Evolutionary conservation across 2,329 filamentous ascomycete genomes (phyloP).

Genomic region (Fusarium sp.): DNA sequence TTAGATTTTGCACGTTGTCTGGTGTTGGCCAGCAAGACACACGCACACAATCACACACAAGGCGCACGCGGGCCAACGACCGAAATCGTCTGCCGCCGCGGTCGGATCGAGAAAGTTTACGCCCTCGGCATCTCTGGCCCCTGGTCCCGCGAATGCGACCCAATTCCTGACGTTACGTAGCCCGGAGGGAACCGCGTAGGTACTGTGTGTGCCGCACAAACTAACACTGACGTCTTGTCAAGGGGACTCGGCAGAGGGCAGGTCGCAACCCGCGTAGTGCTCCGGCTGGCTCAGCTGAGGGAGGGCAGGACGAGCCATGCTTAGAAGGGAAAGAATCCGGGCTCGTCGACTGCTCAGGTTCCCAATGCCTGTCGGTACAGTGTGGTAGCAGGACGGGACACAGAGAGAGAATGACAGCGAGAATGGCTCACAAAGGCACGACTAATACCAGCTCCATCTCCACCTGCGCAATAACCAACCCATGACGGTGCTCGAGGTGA

Average conservation of each 20-base stretch:
- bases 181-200: not conserved
- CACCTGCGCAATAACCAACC: constrained; percentile 35
- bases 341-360: constrained; percentile 1
- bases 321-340: constrained; percentile 1
- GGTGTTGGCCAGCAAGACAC: constrained; percentile 18
- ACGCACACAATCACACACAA: not conserved
- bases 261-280: not conserved
- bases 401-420: not conserved
- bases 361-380: constrained; percentile 19
- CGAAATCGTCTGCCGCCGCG: constrained; percentile 16
- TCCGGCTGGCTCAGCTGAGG: not conserved
- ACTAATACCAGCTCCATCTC: constrained; percentile 33
- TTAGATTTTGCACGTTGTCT: constrained; percentile 19
- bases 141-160: constrained; percentile 36
- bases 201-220: not conserved
- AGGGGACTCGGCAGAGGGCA: not conserved
- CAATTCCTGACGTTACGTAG: not conserved
- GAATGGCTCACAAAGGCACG: constrained; percentile 23
- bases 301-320: not conserved
- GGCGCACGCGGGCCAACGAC: constrained; percentile 15
- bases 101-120: constrained; percentile 15
- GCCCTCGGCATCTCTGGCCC: constrained; percentile 9
- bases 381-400: constrained; percentile 6
- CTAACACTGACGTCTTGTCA: not conserved
- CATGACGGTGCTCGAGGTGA: constrained; percentile 38